Evolutionary conservation across 1,139 yeast species (phyloP).

Genomic region (Citeromyces hawaiiensis): DNA sequence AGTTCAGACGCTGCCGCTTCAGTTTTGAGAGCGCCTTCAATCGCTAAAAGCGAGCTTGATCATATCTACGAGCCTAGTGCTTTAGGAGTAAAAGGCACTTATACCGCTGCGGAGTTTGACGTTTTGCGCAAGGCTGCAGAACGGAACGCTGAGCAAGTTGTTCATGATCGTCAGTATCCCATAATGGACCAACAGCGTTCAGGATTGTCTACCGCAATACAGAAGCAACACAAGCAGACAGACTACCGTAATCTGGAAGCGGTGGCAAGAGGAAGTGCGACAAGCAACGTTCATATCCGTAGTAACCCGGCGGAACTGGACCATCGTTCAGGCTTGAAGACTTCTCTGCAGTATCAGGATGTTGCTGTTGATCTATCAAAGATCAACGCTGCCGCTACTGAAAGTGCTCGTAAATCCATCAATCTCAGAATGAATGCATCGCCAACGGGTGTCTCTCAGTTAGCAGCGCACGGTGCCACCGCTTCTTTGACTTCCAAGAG

Average conservation of each 20-base stretch:
- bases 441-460: background rate
- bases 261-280: constrained; percentile 20
- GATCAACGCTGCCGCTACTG: constrained; percentile 26
- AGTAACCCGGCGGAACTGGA: constrained; percentile 29
- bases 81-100: constrained; percentile 22
- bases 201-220: constrained; percentile 22
- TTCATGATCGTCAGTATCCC: constrained; percentile 7
- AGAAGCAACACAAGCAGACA: constrained; percentile 4
- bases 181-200: constrained; percentile 13
- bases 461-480: constrained; percentile 15
- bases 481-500: constrained; percentile 18
- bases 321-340: constrained; percentile 31
- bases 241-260: constrained; percentile 6
- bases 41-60: background rate
- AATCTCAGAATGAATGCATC: constrained; percentile 7
- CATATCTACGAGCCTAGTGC: constrained; percentile 20
- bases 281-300: constrained; percentile 31
- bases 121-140: constrained; percentile 4
- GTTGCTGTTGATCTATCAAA: constrained; percentile 30
- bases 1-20: constrained; percentile 14
- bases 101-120: constrained; percentile 8
- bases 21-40: constrained; percentile 5
- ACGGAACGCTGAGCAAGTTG: constrained; percentile 5
- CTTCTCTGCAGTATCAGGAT: constrained; percentile 14
- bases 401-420: constrained; percentile 18